Conservation (phyloP, 768 basidiomycete species). For the Trametes villosa region DNA sequence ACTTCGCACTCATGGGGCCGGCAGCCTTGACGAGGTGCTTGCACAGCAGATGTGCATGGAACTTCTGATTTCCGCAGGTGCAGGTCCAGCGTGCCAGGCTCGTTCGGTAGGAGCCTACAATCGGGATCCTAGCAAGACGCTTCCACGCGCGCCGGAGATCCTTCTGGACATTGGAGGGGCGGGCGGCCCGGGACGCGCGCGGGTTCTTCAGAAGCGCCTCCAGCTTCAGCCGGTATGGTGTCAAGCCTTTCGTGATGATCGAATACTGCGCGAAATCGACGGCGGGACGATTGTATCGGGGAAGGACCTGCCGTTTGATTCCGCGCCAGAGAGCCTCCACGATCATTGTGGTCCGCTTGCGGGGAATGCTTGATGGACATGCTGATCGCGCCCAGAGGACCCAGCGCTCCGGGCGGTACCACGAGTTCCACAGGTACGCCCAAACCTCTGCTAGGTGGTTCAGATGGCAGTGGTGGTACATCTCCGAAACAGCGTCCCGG, state of each 20-base stretch:
- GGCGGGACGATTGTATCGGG: conserved; percentile 11
- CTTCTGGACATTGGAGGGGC: conserved; percentile 6
- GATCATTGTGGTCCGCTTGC: conserved; percentile 20
- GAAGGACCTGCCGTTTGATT: conserved; percentile 16
- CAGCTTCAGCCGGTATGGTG: conserved; percentile 12
- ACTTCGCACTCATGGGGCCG: neutral
- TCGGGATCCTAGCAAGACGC: conserved; percentile 1
- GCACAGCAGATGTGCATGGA: conserved; percentile 17
- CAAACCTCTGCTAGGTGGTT: conserved; percentile 19
- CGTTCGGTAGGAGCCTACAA: conserved; percentile 13
- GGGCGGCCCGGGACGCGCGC: neutral
- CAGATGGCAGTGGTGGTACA: neutral
- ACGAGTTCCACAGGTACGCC: conserved; percentile 37
- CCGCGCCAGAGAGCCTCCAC: conserved; percentile 21
- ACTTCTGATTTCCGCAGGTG: conserved; percentile 22
- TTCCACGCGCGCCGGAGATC: conserved; percentile 10
- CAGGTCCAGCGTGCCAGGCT: conserved; percentile 14
- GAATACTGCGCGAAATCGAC: conserved; percentile 14
- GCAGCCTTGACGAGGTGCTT: conserved; percentile 21
- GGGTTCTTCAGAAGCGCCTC: neutral
- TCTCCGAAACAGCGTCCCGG: neutral
- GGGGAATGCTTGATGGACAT: conserved; percentile 17
- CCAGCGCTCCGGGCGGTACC: conserved; percentile 37
- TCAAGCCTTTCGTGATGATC: conserved; percentile 12
- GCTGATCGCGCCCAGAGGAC: conserved; percentile 27